Evolutionary conservation across 2,329 filamentous ascomycete species (phyloP), one percentile per base, ranked within the genome.

Genomic region (Fusarium domesticum): DNA sequence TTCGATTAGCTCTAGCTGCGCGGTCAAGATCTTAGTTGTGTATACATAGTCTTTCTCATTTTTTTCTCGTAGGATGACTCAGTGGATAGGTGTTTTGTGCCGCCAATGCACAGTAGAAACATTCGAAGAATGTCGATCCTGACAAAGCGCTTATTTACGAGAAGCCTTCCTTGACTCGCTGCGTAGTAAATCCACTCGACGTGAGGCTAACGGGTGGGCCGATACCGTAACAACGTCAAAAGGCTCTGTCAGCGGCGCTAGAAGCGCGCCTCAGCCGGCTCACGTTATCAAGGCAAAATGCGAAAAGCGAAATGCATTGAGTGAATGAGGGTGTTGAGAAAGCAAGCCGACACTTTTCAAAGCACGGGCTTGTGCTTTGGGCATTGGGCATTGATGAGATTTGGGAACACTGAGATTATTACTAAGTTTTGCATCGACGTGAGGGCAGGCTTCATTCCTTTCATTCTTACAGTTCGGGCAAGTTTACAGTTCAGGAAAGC

Each of bases 171-270:
- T 28, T 28, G 14, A 12, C 5, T 25, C n/a, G n/a, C n/a, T n/a
- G n/a, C n/a, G n/a, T n/a, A n/a, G 23, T 11, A 40, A 50, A 40
- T 33, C 41, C 47, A 44, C 45, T 41, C 38, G 35, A 45, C 42
- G 40, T 35, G 35, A 47, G 35, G 42, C 54, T 47, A 53, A 57
- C 47, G 43, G 47, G 36, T 20, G 38, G 47, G 53, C 37, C 37
- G 32, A 57, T 36, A 40, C 48, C 44, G 46, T 46, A 46, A 52
- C 31, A 28, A 42, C n/a, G n/a, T n/a, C n/a, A n/a, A n/a, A 12
- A 43, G 35, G 33, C 43, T 37, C 43, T 51, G 45, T 50, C 48
- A 51, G 37, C 45, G 35, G 33, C 44, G 41, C 47, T 40, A 50
- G 32, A n/a, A 23, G 15, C 38, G 35, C 42, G 23, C 43, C 25